Base-by-base conservation (phyloP, 306 rosid species). In the Casuarina glauca region DNA sequence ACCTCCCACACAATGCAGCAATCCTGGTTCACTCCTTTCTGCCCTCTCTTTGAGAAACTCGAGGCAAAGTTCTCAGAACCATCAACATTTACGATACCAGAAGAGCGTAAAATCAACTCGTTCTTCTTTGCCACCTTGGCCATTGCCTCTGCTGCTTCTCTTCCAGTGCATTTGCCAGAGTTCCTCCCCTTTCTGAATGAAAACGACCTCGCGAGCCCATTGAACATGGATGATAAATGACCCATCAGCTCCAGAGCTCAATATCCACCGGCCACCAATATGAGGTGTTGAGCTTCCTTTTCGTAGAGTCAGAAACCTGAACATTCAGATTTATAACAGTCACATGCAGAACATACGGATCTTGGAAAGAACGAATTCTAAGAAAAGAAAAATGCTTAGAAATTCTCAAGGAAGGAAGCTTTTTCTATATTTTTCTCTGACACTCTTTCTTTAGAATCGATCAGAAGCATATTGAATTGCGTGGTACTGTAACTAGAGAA, bases 1-100 rank as follows among this genome's bases (percentile, higher is more conserved):
- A 92, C 97, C 98, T 95, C 97, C 98, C 98, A 95, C 26, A 92
- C 98, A 74, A 92, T 43, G 91, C 92, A 92, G 88, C 98, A 91
- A 85, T 95, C 98, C 70, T 95, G 98, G 85, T 95, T 95, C 58
- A 83, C 49, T 70, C 98, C 98, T 85, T 95, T 95, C 84, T 88
- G 72, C 73, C 97, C 98, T 80, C 82, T 88, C 82, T 85, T 95
- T 5, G 96, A 84, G 83, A 82, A 95, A 78, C 90, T 84, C 1
- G 97, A 91, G 77, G 93, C 95, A 41, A 92, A 86, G 83, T 92
- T 92, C 73, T 87, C 80, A 15, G 98, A 92, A 67, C 91, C 93
- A 77, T 80, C 83, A 1, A 75, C 85, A 69, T 86, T 79, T 44
- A 95, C 73, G 51, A 60, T 78, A 49, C 97, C 97, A 0, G 97